Evolutionary conservation across 129 eudicot species (phyloP), one percentile per base, ranked within the genome.

Genomic region (Rutidosis leptorrhynchoides): DNA sequence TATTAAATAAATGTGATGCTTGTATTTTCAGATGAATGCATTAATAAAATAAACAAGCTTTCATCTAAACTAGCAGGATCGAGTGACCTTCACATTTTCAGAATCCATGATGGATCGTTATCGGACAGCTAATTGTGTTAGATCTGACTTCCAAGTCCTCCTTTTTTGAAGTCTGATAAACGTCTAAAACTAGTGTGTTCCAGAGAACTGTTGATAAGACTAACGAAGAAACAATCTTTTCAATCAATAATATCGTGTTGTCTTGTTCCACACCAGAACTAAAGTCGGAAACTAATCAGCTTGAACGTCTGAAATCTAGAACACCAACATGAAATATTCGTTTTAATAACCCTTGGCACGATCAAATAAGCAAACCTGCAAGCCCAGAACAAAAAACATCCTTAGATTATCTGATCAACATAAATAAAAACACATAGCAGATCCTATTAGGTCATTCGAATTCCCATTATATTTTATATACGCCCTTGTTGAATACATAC

Each of bases 11-110:
- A 58, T 71, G 26, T 25, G n/a, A n/a, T n/a, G n/a, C 6, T 19
- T 20, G 8, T 3, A 70, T 10, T 24, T 67, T 10, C 42, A 3
- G 29, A 54, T n/a, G 24, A 72, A 62, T 9, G 28, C 28, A n/a
- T 62, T 52, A 62, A 14, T 49, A 14, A 26, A 11, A 17, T 8
- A 25, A 33, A 72, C 55, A 73, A 64, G 35, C 54, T 33, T 19
- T 58, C 33, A 53, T 19, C 58, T 15, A 23, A 62, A 61, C 48
- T 27, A 30, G 29, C 15, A 30, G 65, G 48, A 74, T 8, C 24
- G 29, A n/a, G 52, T 66, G 55, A 66, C 19, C 10, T 32, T 48
- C 60, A 78, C 82, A 79, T 79, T 79, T 5, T 62, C 72, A 68
- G 79, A 62, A 54, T 54, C 59, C 55, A 48, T 71, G 17, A 15